Evolutionary conservation across 805 yeast species (phyloP), one percentile per base, ranked within the genome.

Genomic region (Candida chauliodis): DNA sequence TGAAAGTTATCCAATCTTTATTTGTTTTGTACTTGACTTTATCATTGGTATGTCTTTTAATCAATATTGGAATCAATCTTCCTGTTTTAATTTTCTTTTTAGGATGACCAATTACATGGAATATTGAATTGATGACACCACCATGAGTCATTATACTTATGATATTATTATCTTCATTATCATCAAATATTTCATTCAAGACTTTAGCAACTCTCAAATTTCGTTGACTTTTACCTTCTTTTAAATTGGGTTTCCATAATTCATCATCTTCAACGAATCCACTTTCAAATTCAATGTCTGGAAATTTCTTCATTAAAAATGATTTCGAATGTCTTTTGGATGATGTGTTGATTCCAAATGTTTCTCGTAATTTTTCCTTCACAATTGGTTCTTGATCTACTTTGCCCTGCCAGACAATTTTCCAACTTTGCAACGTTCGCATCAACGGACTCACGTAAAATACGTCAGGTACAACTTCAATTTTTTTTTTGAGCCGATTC

Each of bases 371-470:
- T 26, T 66, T 59, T 45, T 80, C 86, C 17, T 63, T 59, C 5
- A 63, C 57, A 18, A 53, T 25, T 0, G 61, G 57, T 28, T 31
- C 25, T 16, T 51, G 48, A 5, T 49, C 40, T 15, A 59, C 48
- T 13, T 55, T 65, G 8, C 56, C 45, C 7, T 29, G 27, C 71
- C 77, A 72, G 1, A 84, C 77, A 23, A 66, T 55, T 8, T 62
- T 55, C 46, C 72, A 59, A 0, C 85, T 80, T 47, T 70, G 69
- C n/a, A 73, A 57, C 22, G 83, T 73, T 45, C 86, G 61, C 25
- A 79, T 73, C 55, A 80, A 68, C 0, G 86, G 85, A 3, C 83
- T 76, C 21, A 71, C 67, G 52, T 74, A 80, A 43, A 73, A 75
- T 27, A 52, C 59, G 14, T 66, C 51, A 1, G 85, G 85, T 13